Evolutionary conservation across 495 filamentous ascomycete species (phyloP).

Genomic region (Penicillium fimorum): DNA sequence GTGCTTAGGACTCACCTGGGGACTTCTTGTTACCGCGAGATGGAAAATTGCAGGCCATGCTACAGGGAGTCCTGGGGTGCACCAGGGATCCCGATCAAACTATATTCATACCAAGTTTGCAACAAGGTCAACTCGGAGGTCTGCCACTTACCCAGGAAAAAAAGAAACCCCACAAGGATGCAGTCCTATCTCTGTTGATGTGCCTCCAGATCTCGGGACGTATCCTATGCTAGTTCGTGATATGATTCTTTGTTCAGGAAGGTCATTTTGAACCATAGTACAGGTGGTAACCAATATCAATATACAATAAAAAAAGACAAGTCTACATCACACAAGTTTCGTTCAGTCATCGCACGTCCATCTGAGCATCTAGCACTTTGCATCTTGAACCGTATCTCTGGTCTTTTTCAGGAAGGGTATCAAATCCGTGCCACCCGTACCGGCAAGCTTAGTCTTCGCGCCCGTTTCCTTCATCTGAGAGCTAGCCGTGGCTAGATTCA

Average conservation of each 20-base stretch:
- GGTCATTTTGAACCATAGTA: neutral
- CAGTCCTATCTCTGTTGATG: neutral
- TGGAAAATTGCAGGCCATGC: neutral
- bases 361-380: slow-evolving; percentile 21
- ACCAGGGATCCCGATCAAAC: neutral
- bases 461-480: slow-evolving; percentile 22
- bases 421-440: slow-evolving; percentile 86
- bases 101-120: neutral
- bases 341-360: neutral
- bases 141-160: neutral
- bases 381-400: slow-evolving; percentile 70
- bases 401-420: slow-evolving; percentile 93
- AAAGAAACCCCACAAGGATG: neutral
- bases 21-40: neutral
- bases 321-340: slow-evolving; percentile 1
- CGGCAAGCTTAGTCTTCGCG: slow-evolving; percentile 51
- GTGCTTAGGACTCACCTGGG: neutral
- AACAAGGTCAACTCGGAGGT: neutral
- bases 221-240: neutral
- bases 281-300: neutral
- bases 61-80: neutral
- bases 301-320: neutral
- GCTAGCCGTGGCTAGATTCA: slow-evolving; percentile 37
- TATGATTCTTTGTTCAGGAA: neutral
- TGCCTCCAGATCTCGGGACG: neutral